Conservation (phyloP, 257 asterid species). For the Penstemon barbatus region DNA sequence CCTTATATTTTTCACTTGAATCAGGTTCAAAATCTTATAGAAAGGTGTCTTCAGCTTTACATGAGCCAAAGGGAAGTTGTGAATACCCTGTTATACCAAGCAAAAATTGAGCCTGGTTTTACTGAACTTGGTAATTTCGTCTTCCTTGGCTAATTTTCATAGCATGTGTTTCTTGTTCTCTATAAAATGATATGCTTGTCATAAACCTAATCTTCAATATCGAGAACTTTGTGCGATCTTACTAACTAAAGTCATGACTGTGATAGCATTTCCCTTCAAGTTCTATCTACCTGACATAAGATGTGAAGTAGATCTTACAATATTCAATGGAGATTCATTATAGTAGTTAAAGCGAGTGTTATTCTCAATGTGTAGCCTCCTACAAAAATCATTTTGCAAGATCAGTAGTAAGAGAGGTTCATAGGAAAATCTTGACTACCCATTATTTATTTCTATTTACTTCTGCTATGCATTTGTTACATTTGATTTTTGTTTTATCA, state of each 20-base stretch:
- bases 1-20: slow-evolving; percentile 13
- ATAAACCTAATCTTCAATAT: not conserved
- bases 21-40: slow-evolving; percentile 88
- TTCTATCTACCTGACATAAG: not conserved
- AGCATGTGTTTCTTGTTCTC: not conserved
- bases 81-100: slow-evolving; percentile 66
- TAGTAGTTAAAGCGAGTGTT: not conserved
- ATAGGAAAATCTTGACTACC: not conserved
- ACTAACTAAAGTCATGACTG: not conserved
- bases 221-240: not conserved
- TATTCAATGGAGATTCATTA: not conserved
- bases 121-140: slow-evolving; percentile 75
- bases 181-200: not conserved
- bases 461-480: not conserved
- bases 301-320: not conserved
- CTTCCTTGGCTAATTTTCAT: not conserved
- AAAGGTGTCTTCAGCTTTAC: slow-evolving; percentile 92
- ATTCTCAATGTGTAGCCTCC: not conserved
- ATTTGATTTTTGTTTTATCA: not conserved
- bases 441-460: not conserved
- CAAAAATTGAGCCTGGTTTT: slow-evolving; percentile 86
- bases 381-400: not conserved
- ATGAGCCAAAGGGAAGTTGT: slow-evolving; percentile 85
- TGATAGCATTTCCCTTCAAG: not conserved
- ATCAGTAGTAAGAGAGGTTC: not conserved